A percentile compares a stretch with the other conserved stretches of the same genome.
phyloP scores from a whole-genome alignment of 768 basidiomycete species.

The Suillus discolor region DNA sequence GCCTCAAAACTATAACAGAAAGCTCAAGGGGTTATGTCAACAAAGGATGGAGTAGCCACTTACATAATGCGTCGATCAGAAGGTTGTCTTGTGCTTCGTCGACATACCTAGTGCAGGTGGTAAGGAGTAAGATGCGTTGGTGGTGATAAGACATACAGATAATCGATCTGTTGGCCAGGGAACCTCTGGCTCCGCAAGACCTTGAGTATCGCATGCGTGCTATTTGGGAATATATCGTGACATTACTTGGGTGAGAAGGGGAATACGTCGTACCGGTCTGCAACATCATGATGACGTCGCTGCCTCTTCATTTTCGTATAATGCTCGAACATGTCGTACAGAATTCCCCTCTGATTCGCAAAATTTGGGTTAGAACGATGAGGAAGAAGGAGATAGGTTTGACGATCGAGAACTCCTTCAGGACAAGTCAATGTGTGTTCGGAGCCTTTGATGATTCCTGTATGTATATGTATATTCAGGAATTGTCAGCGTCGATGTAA shows the following conservation, averaged over 20 bases:
- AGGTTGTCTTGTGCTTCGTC: slow-evolving; percentile 78
- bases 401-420: slow-evolving; percentile 43
- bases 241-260: background rate
- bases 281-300: slow-evolving; percentile 51
- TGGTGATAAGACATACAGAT: slow-evolving; percentile 43
- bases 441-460: slow-evolving; percentile 68
- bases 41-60: slow-evolving; percentile 14
- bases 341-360: slow-evolving; percentile 44
- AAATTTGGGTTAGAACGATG: slow-evolving; percentile 57
- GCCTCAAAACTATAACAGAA: slow-evolving; percentile 52
- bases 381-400: slow-evolving; percentile 50
- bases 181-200: slow-evolving; percentile 22
- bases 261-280: slow-evolving; percentile 53
- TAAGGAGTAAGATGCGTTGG: background rate
- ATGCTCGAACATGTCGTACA: slow-evolving; percentile 56
- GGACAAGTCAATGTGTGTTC: slow-evolving; percentile 45
- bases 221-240: slow-evolving; percentile 22
- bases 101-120: slow-evolving; percentile 50
- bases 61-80: slow-evolving; percentile 63
- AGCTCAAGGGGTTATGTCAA: background rate
- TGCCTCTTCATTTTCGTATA: slow-evolving; percentile 51
- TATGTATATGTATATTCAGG: background rate
- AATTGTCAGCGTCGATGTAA: background rate
- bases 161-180: slow-evolving; percentile 50
- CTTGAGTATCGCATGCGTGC: slow-evolving; percentile 53